These are phyloP conservation scores for Lobosporangium transversale DNA, from an alignment of 192 early-diverging fungal genomes.

Conservation along the genomic window DNA sequence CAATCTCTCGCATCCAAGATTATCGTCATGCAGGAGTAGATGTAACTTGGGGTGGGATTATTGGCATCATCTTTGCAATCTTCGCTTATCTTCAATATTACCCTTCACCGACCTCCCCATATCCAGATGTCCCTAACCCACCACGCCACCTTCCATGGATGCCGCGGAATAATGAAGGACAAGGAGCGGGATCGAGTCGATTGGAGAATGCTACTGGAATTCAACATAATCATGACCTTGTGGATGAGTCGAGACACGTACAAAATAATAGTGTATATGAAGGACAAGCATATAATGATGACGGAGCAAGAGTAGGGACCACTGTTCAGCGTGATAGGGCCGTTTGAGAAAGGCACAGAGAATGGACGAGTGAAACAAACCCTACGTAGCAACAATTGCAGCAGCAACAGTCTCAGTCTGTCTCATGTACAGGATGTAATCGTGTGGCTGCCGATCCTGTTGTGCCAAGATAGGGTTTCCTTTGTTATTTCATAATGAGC, in stretches of 20 bases:
- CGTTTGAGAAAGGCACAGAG: too few species aligned
- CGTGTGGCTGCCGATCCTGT: too few species aligned
- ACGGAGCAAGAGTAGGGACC: too few species aligned
- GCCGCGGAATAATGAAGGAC: slow-evolving; percentile 17
- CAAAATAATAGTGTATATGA: too few species aligned
- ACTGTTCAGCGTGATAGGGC: too few species aligned
- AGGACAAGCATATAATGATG: too few species aligned
- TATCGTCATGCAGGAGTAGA: slow-evolving; percentile 75
- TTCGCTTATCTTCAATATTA: slow-evolving; percentile 79
- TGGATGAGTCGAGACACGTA: slow-evolving; percentile 28
- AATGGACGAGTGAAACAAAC: too few species aligned
- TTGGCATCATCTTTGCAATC: slow-evolving; percentile 69
- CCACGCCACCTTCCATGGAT: slow-evolving; percentile 26
- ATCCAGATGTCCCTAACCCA: slow-evolving; percentile 23
- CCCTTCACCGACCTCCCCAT: slow-evolving; percentile 42
- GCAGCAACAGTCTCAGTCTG: too few species aligned
- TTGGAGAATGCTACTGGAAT: slow-evolving; percentile 28
- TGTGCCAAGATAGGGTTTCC: too few species aligned
- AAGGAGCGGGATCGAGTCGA: background rate
- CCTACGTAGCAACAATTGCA: too few species aligned
- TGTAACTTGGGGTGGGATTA: slow-evolving; percentile 66
- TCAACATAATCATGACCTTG: slow-evolving; percentile 19
- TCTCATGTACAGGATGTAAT: too few species aligned
- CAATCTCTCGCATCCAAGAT: slow-evolving; percentile 69
- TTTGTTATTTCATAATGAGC: too few species aligned